Evolutionary conservation across 371 early-diverging fungal species (phyloP).

Genomic region (Rhizopus delemar): DNA sequence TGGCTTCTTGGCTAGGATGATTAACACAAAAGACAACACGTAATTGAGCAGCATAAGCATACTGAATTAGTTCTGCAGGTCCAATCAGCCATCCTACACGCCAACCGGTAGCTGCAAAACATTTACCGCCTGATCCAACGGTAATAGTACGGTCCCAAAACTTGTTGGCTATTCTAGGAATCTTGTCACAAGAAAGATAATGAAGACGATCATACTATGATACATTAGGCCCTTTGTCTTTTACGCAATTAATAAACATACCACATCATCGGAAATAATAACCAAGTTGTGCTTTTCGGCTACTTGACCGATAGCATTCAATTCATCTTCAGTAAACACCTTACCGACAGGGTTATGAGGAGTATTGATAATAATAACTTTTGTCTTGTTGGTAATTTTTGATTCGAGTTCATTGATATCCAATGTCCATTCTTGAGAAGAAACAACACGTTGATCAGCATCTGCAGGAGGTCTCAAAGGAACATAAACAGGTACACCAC

Average conservation of each 20-base stretch:
- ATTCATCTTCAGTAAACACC: conserved; percentile 80
- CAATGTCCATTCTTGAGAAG: conserved; percentile 78
- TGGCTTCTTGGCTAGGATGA: conserved; percentile 91
- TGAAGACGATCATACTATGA: conserved; percentile 86
- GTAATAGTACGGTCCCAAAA: conserved; percentile 93
- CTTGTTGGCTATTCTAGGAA: conserved; percentile 79
- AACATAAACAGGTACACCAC: conserved; percentile 83
- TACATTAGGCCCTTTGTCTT: background rate
- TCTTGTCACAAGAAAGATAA: conserved; percentile 64
- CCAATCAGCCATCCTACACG: conserved; percentile 95
- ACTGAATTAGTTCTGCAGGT: conserved; percentile 71
- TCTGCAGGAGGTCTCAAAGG: conserved; percentile 69
- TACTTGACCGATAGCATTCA: conserved; percentile 76
- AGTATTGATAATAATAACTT: conserved; percentile 91
- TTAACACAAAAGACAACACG: conserved; percentile 88
- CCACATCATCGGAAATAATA: conserved; percentile 92
- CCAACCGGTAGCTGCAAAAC: conserved; percentile 97
- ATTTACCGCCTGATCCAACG: conserved; percentile 92
- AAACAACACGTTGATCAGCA: conserved; percentile 53
- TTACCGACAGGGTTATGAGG: conserved; percentile 96
- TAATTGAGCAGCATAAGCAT: conserved; percentile 86
- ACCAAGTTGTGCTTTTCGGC: conserved; percentile 84
- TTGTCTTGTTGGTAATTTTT: conserved; percentile 78
- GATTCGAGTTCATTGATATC: conserved; percentile 80
- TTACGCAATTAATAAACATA: conserved; percentile 26